Conservation (phyloP, 140 eudicot species). For the Cichorium intybus region DNA sequence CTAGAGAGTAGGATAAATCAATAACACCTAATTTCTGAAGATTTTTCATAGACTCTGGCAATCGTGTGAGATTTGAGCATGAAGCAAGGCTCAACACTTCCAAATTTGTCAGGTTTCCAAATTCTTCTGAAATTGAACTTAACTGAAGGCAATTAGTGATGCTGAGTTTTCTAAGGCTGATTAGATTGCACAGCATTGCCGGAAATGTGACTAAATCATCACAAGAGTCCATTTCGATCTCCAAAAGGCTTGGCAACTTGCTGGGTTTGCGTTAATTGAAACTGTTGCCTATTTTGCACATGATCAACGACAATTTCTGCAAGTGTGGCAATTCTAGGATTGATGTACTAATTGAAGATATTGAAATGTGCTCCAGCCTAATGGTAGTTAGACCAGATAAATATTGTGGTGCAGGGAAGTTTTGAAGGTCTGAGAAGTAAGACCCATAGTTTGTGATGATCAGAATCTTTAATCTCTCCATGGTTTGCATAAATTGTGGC, state of each 20-base stretch:
- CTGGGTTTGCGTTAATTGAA: not conserved
- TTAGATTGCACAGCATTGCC: not conserved
- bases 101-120: constrained; percentile 6
- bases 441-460: constrained; percentile 11
- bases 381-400: constrained; percentile 4
- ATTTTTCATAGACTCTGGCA: not conserved
- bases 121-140: constrained; percentile 3
- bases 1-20: not conserved
- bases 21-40: constrained; percentile 1
- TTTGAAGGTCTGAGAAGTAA: not conserved
- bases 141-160: not conserved
- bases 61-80: not conserved
- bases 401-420: not conserved
- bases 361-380: not conserved
- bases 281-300: constrained; percentile 6
- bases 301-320: constrained; percentile 16
- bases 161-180: not conserved
- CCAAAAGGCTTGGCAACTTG: not conserved
- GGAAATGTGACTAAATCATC: not conserved
- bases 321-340: not conserved
- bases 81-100: not conserved
- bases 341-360: constrained; percentile 4
- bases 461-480: constrained; percentile 11
- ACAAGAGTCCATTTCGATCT: constrained; percentile 4
- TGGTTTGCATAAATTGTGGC: constrained; percentile 18